Evolutionary conservation across 768 basidiomycete genomes (phyloP), one percentile per base, ranked within the genome.

Genomic region (Tricholoma sp.): DNA sequence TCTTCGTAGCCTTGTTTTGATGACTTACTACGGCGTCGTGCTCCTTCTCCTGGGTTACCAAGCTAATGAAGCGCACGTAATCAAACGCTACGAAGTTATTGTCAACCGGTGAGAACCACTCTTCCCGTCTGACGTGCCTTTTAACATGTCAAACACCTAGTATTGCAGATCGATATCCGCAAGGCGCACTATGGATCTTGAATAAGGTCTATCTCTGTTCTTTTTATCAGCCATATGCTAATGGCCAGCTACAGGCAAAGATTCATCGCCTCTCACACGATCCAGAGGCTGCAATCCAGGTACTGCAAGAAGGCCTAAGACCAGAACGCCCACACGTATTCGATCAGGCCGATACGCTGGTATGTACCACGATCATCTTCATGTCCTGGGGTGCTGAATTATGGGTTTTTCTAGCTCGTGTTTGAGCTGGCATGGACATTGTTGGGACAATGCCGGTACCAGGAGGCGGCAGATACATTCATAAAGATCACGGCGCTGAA

Each of bases 361-460:
- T 88, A 65, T 51, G 76, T 62, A 39, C 54, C 1, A 62, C 6
- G 47, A 31, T 60, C 8, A 34, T 56, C 12, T 48, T 29, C 29
- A 41, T 32, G 10, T 54, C 6, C 53, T 10, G 42, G 4, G 34
- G 13, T 47, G 3, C 37, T 34, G 11, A 41, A 36, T 29, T 17
- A 28, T 45, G 29, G 2, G 34, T 12, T 36, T 13, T 56, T 34
- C 12, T 56, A 89, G 86, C 75, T 91, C 6, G 75, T 81, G 12
- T 91, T 89, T 59, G 90, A 92, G 67, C 76, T 92, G 3, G 88
- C 86, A 0, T 91, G 90, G 89, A 84, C 83, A 13, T 68, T 88
- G 1, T 75, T 91, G 3, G 76, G 82, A 1, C 78, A 87, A 56
- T 70, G 85, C 53, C 74, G 78, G 56, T 89, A 91, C 54, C 70